Evolutionary conservation across 139 green algal species (phyloP).

Genomic region (Coccomyxa sp.): DNA sequence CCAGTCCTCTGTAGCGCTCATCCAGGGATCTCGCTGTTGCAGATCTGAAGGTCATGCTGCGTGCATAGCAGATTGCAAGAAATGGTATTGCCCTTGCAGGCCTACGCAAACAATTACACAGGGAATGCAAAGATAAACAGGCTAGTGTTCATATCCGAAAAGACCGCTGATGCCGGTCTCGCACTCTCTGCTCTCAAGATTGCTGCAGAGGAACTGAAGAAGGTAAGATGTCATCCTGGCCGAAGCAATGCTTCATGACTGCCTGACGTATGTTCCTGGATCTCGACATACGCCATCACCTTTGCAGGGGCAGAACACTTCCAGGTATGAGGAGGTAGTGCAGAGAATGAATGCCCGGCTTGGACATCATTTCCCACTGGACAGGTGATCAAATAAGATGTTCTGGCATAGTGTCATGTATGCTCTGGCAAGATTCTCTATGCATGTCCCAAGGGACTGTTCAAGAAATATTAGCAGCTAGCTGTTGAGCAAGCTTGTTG

Average conservation of each 20-base stretch:
- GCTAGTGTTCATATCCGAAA: slow-evolving; percentile 72
- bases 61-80: no score
- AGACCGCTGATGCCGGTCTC: slow-evolving; percentile 35
- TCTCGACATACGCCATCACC: no score
- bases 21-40: no score
- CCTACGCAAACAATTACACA: slow-evolving; percentile 64
- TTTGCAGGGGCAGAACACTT: slow-evolving; percentile 36
- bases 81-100: slow-evolving; percentile 38
- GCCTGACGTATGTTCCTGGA: no score
- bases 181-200: slow-evolving; percentile 75
- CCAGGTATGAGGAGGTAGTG: slow-evolving; percentile 39
- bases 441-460: background rate
- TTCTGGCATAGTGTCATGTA: background rate
- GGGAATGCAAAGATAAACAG: slow-evolving; percentile 63
- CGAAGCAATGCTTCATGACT: background rate
- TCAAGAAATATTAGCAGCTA: background rate
- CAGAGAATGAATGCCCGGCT: slow-evolving; percentile 34
- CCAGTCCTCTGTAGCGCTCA: no score
- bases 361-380: slow-evolving; percentile 29
- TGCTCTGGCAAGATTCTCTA: background rate
- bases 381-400: slow-evolving; percentile 32
- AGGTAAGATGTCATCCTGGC: slow-evolving; percentile 21
- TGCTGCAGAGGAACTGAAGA: slow-evolving; percentile 64
- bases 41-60: no score
- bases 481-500: background rate